phyloP scores from a whole-genome alignment of 352 stramenopile species.

The Blastocystis sp. region DNA sequence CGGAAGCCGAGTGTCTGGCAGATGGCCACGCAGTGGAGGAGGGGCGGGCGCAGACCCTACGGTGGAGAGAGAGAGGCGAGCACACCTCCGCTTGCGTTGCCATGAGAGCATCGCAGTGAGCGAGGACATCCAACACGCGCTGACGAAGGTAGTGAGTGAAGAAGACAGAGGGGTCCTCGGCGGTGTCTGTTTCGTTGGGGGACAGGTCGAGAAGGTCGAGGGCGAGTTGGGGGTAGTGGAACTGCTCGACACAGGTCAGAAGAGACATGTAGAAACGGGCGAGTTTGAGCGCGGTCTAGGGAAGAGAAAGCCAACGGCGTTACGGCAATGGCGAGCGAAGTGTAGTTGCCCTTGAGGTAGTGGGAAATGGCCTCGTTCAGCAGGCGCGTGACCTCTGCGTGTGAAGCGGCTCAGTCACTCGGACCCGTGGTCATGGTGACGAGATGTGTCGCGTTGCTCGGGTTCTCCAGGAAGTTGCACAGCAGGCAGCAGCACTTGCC shows the following conservation, averaged over 20 bases:
- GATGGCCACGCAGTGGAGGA: slow-evolving; percentile 7
- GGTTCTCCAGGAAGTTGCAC: slow-evolving; percentile 28
- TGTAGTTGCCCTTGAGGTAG: slow-evolving; percentile 38
- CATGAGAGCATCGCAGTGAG: slow-evolving; percentile 16
- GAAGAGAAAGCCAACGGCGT: not conserved
- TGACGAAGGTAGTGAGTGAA: not conserved
- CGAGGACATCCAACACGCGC: not conserved
- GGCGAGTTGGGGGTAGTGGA: not conserved
- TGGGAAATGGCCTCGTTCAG: slow-evolving; percentile 6
- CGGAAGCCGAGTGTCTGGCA: slow-evolving; percentile 19
- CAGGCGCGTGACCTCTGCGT: slow-evolving; percentile 32
- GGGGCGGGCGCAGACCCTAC: not conserved
- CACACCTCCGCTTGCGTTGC: not conserved
- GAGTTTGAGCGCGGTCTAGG: slow-evolving; percentile 29
- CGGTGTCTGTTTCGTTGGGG: not conserved
- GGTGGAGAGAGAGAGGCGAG: not conserved
- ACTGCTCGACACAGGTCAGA: not conserved
- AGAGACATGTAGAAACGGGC: slow-evolving; percentile 11
- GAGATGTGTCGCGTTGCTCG: slow-evolving; percentile 5
- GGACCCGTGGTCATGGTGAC: slow-evolving; percentile 9
- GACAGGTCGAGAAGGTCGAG: slow-evolving; percentile 1
- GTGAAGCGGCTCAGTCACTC: not conserved
- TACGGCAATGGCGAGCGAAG: not conserved
- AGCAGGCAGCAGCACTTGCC: slow-evolving; percentile 51
- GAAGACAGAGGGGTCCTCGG: not conserved